Percentiles rank a stretch among this genome's conserved stretches.
These are phyloP conservation scores for Plasmodium gaboni DNA, from an alignment of 169 alveolate genomes.

Conservation along the genomic window DNA sequence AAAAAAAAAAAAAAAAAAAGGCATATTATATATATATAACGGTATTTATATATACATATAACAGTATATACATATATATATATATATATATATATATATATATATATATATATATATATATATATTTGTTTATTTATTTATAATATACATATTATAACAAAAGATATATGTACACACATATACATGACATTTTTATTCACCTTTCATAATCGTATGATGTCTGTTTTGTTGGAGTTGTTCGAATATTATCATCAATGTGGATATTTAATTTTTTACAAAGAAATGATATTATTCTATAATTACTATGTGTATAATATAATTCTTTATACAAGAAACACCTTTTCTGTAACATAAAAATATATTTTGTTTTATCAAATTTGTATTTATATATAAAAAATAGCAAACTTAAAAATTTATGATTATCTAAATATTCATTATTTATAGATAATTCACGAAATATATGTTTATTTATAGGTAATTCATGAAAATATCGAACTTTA, in stretches of 20 bases:
- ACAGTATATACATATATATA: too few species aligned
- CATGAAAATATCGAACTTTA: constrained; percentile 64
- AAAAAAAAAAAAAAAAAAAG: too few species aligned
- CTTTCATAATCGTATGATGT: constrained; percentile 65
- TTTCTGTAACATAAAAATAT: constrained; percentile 63
- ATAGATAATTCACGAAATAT: constrained; percentile 73
- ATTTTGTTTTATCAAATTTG: constrained; percentile 52
- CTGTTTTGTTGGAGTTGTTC: constrained; percentile 41
- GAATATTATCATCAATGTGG: constrained; percentile 19
- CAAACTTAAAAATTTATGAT: constrained; percentile 14
- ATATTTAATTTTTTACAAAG: constrained; percentile 70
- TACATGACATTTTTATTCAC: neutral
- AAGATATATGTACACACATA: neutral
- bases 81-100: neutral
- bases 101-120: neutral
- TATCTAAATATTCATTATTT: constrained; percentile 48
- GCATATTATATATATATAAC: too few species aligned
- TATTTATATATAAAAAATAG: constrained; percentile 59
- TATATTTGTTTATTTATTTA: neutral
- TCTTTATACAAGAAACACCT: constrained; percentile 53
- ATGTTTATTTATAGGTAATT: constrained; percentile 63
- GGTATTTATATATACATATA: too few species aligned
- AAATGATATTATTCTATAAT: constrained; percentile 40
- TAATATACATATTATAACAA: neutral
- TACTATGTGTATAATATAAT: constrained; percentile 55